These are phyloP conservation scores for Tulasnella sp. DNA, from an alignment of 768 basidiomycete genomes.

Conservation along the genomic window DNA sequence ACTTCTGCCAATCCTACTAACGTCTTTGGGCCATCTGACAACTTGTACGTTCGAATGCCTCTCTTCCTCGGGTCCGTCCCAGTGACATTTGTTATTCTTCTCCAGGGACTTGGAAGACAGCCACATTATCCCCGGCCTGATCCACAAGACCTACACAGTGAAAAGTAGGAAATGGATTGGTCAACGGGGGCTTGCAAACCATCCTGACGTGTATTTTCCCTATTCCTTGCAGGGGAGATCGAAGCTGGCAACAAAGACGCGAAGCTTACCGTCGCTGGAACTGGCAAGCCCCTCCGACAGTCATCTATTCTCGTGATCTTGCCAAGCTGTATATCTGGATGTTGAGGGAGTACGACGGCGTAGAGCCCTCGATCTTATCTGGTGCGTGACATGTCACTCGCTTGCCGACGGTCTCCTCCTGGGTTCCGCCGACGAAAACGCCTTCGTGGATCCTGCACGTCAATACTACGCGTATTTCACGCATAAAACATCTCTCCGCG, in stretches of 20 bases:
- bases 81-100: slow-evolving; percentile 21
- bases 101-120: slow-evolving; percentile 78
- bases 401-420: neutral
- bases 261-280: slow-evolving; percentile 82
- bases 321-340: slow-evolving; percentile 94
- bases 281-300: slow-evolving; percentile 90
- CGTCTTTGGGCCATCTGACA: slow-evolving; percentile 90
- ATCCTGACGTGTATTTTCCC: neutral
- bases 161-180: slow-evolving; percentile 54
- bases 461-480: too few relatives aligned
- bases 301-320: slow-evolving; percentile 95
- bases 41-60: slow-evolving; percentile 57
- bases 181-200: neutral
- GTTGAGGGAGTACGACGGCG: slow-evolving; percentile 83
- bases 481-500: neutral
- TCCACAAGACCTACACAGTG: slow-evolving; percentile 89
- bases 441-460: neutral
- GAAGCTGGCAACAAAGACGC: slow-evolving; percentile 61
- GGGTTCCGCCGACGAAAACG: neutral
- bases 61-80: slow-evolving; percentile 21
- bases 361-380: slow-evolving; percentile 89
- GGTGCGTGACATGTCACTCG: slow-evolving; percentile 42
- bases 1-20: slow-evolving; percentile 97
- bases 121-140: slow-evolving; percentile 91
- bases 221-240: slow-evolving; percentile 17